These are phyloP conservation scores for Globisporangium radiosum DNA, from an alignment of 352 stramenopile species.

Conservation along the genomic window DNA sequence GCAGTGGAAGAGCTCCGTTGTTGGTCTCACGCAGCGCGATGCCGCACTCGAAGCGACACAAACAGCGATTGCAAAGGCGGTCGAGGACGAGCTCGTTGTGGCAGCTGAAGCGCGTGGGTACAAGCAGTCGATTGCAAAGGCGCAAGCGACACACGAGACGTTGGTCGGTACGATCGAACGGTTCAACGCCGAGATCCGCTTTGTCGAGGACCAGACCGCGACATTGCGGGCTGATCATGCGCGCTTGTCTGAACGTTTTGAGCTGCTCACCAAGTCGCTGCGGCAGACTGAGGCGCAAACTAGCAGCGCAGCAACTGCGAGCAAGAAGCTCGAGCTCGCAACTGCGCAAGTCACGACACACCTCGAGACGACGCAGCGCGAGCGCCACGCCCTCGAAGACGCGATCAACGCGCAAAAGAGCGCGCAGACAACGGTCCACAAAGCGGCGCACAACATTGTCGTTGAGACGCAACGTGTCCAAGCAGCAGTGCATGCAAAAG, in stretches of 20 bases:
- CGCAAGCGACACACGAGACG: slow-evolving; percentile 77
- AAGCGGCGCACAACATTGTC: slow-evolving; percentile 89
- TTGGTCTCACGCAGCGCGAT: slow-evolving; percentile 88
- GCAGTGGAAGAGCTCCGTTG: slow-evolving; percentile 94
- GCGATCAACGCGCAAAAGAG: slow-evolving; percentile 78
- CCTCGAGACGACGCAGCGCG: slow-evolving; percentile 80
- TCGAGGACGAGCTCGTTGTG: slow-evolving; percentile 78
- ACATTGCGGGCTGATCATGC: slow-evolving; percentile 60
- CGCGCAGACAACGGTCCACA: slow-evolving; percentile 85
- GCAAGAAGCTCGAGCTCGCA: slow-evolving; percentile 71
- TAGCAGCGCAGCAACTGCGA: slow-evolving; percentile 44
- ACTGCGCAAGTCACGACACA: slow-evolving; percentile 59
- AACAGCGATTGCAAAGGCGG: slow-evolving; percentile 69
- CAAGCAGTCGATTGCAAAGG: slow-evolving; percentile 78
- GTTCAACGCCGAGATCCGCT: slow-evolving; percentile 77
- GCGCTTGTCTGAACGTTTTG: slow-evolving; percentile 69
- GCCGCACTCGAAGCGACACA: slow-evolving; percentile 89
- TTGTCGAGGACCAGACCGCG: slow-evolving; percentile 62
- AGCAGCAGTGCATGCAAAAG: slow-evolving; percentile 78
- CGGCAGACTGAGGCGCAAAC: slow-evolving; percentile 84
- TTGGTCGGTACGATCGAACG: slow-evolving; percentile 80
- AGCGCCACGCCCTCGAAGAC: slow-evolving; percentile 86
- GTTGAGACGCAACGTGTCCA: slow-evolving; percentile 73
- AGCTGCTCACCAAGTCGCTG: slow-evolving; percentile 85
- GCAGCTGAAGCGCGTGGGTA: slow-evolving; percentile 86